A percentile compares a stretch with the other conserved stretches of the same genome.
Evolutionary conservation across 1,284 basidiomycete genomes (phyloP).

Genomic region (Boletus sp.): DNA sequence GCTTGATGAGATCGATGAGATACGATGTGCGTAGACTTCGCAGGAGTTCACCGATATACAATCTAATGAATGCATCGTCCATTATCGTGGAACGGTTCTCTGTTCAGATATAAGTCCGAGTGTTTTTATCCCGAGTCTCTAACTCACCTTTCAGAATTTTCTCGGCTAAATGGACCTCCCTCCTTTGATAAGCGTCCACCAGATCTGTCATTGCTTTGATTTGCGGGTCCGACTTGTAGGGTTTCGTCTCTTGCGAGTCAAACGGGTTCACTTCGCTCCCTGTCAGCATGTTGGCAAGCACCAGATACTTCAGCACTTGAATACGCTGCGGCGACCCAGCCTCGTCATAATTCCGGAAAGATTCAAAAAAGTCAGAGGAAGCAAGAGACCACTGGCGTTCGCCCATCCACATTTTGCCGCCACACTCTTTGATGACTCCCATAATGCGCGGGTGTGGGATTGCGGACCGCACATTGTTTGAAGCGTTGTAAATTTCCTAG

Average conservation of each 20-base stretch:
- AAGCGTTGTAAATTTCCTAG: slow-evolving; percentile 95
- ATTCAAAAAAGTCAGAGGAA: slow-evolving; percentile 97
- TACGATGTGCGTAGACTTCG: slow-evolving; percentile 93
- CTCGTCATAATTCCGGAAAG: slow-evolving; percentile 98
- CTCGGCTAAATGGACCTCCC: slow-evolving; percentile 95
- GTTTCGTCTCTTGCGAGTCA: slow-evolving; percentile 98
- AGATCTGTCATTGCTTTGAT: slow-evolving; percentile 98
- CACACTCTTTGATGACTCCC: slow-evolving; percentile 98
- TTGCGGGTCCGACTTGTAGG: slow-evolving; percentile 96
- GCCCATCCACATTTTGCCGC: slow-evolving; percentile 99
- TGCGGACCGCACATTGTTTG: slow-evolving; percentile 88
- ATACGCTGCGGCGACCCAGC: slow-evolving; percentile 95
- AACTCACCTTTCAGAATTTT: slow-evolving; percentile 81
- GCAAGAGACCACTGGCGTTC: slow-evolving; percentile 99
- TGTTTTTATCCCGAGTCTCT: neutral
- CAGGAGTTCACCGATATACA: slow-evolving; percentile 93
- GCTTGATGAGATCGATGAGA: slow-evolving; percentile 95
- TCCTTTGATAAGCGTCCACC: slow-evolving; percentile 91
- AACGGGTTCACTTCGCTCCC: slow-evolving; percentile 99
- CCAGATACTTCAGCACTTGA: slow-evolving; percentile 97
- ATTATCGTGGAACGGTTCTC: slow-evolving; percentile 94
- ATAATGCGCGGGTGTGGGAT: slow-evolving; percentile 98
- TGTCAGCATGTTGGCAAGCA: slow-evolving; percentile 97
- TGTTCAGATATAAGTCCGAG: slow-evolving; percentile 30
- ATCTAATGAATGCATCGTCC: slow-evolving; percentile 89